Evolutionary conservation across 768 basidiomycete genomes (phyloP).

Genomic region (Xerocomellus amylosporus): DNA sequence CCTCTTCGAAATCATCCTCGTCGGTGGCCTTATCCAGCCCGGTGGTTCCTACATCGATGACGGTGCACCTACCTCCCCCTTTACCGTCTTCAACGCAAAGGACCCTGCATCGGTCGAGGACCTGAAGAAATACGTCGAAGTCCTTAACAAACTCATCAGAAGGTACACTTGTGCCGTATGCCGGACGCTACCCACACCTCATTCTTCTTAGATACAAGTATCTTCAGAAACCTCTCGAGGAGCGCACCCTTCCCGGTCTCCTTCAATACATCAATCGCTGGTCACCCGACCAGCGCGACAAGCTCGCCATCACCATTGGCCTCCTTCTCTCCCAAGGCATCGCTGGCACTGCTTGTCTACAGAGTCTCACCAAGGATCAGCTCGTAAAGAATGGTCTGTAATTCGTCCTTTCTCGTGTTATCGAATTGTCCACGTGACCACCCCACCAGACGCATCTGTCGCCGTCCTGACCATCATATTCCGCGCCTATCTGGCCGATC

Average conservation of each 20-base stretch:
- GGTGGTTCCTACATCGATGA: constrained; percentile 91
- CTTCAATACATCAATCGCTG: constrained; percentile 90
- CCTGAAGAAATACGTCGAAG: constrained; percentile 91
- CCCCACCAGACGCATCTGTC: constrained; percentile 65
- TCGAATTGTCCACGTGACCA: constrained; percentile 9
- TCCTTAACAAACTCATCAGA: constrained; percentile 93
- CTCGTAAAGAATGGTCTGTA: constrained; percentile 85
- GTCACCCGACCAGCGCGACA: constrained; percentile 72
- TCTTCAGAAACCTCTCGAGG: constrained; percentile 95
- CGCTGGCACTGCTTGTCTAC: constrained; percentile 71
- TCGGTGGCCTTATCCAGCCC: constrained; percentile 94
- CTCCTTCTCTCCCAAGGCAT: constrained; percentile 84
- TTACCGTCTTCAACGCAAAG: constrained; percentile 81
- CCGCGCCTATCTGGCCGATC: constrained; percentile 75
- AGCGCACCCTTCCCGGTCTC: constrained; percentile 73
- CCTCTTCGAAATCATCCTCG: constrained; percentile 93
- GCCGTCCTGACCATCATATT: constrained; percentile 75
- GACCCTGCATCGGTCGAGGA: constrained; percentile 78
- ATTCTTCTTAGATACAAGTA: constrained; percentile 82
- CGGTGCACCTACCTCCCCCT: constrained; percentile 79
- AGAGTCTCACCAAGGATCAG: constrained; percentile 87
- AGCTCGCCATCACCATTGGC: constrained; percentile 78
- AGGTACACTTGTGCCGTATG: constrained; percentile 48
- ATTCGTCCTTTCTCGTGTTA: constrained; percentile 4
- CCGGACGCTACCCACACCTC: constrained; percentile 4